Conservation (phyloP, 1,284 basidiomycete genomes). For the Garcileccinum viscosum region DNA sequence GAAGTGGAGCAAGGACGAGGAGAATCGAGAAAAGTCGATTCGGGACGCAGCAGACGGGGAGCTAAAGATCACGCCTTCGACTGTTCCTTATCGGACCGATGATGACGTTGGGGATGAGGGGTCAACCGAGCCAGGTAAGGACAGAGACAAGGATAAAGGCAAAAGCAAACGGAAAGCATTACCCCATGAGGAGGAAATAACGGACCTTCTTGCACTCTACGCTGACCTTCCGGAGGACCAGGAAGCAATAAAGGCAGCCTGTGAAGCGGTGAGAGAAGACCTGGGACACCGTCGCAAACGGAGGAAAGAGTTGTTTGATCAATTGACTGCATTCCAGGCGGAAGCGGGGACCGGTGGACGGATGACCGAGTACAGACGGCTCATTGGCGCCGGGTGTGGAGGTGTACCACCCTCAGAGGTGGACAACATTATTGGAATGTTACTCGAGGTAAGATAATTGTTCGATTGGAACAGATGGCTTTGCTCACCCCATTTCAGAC, state of each 20-base stretch:
- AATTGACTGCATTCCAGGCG: conserved; percentile 80
- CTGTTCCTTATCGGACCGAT: conserved; percentile 50
- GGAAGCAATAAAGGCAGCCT: conserved; percentile 62
- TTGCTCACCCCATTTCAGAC: conserved; percentile 50
- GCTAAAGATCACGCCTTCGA: conserved; percentile 50
- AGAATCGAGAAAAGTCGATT: conserved; percentile 71
- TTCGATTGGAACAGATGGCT: background rate
- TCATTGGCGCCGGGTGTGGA: conserved; percentile 90
- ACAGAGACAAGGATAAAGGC: conserved; percentile 41
- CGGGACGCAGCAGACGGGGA: conserved; percentile 63
- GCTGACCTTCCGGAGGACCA: conserved; percentile 62
- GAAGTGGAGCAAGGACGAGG: conserved; percentile 89
- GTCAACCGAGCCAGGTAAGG: conserved; percentile 27
- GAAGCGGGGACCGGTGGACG: conserved; percentile 88
- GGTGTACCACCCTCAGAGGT: conserved; percentile 85
- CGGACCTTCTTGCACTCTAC: conserved; percentile 66
- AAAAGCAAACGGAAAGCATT: conserved; percentile 59
- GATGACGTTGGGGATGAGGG: conserved; percentile 47
- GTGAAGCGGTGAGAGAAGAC: conserved; percentile 68
- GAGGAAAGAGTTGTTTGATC: conserved; percentile 74
- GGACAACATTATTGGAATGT: conserved; percentile 81
- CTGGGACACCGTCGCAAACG: conserved; percentile 69
- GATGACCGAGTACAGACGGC: conserved; percentile 85
- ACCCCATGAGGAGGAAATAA: conserved; percentile 60
- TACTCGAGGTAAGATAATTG: conserved; percentile 72